Evolutionary conservation across 108 stramenopile species (phyloP), one percentile per base, ranked within the genome.

Genomic region (Skeletonema tropicum): DNA sequence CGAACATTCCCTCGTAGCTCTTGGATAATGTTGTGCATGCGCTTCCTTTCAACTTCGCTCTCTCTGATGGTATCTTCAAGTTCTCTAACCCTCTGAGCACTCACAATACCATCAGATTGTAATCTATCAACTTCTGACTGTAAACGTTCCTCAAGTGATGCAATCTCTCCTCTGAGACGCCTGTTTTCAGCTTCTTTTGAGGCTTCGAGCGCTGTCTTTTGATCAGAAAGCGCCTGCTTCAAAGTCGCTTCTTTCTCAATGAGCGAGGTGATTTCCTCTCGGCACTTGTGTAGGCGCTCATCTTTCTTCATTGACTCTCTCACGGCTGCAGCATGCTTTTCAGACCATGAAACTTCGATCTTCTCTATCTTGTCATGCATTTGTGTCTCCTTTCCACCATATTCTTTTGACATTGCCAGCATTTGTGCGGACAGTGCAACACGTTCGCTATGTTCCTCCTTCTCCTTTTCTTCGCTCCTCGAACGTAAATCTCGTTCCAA

Each of bases 1-100:
- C 98, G 87, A 48, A 99, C 92, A 73, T 96, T 98, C 55, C 98
- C 98, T 32, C 97, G 77, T 25, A 99, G 85, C 65, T 98, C 97
- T 71, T 97, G 98, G 52, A 99, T 95, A 23, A 74, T 60, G 66
- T 98, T 98, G 81, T 99, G 98, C 88, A 99, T 94, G 57, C 66
- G 19, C 25, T 42, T 75, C 29, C 69, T 60, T 46, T 76, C 75
- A 32, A 19, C 23, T 14, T 52, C 15, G 29, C 69, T 39, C 31
- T 62, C 19, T 26, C 42, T 17, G 62, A 76, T 57, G 2, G 62
- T 15, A 4, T 38, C 32, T 19, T 76, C 75, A 60, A 76, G 66
- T 49, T 70, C 75, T n/a, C 23, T 35, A 7, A 66, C 66, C 23
- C 46, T 36, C 19, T 70, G 35, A 30, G 29, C 70, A 39, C 32